Base-by-base conservation (phyloP, 2,329 filamentous ascomycete species). In the Didymella pomorum region DNA sequence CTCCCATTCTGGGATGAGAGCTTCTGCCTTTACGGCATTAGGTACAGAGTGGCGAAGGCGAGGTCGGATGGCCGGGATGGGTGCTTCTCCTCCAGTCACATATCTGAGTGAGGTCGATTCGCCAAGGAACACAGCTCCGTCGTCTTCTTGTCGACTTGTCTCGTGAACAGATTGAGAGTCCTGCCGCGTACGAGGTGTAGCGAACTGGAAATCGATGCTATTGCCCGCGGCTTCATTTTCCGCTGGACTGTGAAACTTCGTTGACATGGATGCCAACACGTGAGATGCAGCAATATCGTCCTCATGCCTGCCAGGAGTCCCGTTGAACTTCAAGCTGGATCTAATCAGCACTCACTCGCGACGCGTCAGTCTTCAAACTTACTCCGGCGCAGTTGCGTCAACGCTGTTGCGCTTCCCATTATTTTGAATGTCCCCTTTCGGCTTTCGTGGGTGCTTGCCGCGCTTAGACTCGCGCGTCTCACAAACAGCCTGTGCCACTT, bases 71-170 rank as follows among this genome's bases (percentile, higher is more conserved):
- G 56, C 56, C 16, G 58, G 54, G 41, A 69, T 71, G 48, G 81
- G 64, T 0, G 64, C 59, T 18, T 58, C 61, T 39, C 65, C 66
- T 4, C 62, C 79, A 12, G 79, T 79, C 3, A 84, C 79, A 58
- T 82, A 83, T 14, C 81, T 79, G 41, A 84, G 74, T 1, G 82
- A 81, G 48, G 77, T 81, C 1, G 80, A 82, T 52, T 82, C 80
- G 31, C 80, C 79, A 5, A 83, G 76, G 48, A 82, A 82, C 12
- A 71, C 69, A 4, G 69, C 69, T 2, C 44, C 54, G 52, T 66
- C 64, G 21, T 69, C 70, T 63, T 74, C 67, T 58, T 65, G 63
- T 62, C 61, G 64, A 16, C 47, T 46, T 33, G 52, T 67, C 10
- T 71, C 64, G 29, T 57, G 29, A 3, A 35, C 50, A 26, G 58